A percentile compares a stretch with the other conserved stretches of the same genome.
Evolutionary conservation across 2,329 filamentous ascomycete genomes (phyloP).

Genomic region (Fonsecaea monophora): DNA sequence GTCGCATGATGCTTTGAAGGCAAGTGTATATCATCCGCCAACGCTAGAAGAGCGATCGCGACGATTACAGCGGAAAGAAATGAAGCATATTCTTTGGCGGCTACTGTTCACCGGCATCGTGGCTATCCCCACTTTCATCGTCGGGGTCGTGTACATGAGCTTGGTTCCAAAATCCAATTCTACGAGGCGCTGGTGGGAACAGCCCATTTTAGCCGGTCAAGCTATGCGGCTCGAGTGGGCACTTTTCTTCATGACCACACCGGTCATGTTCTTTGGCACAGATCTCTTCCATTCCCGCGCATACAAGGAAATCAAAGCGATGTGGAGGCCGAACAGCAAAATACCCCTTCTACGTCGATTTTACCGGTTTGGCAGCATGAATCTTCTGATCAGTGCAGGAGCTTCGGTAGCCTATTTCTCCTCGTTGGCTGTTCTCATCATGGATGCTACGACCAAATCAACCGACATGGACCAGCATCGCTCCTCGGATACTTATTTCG

Average conservation of each 20-base stretch:
- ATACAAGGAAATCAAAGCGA: constrained; percentile 74
- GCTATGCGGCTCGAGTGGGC: constrained; percentile 79
- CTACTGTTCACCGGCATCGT: constrained; percentile 71
- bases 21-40: constrained; percentile 77
- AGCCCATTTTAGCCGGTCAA: constrained; percentile 70
- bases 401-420: constrained; percentile 87
- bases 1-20: constrained; percentile 69
- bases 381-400: constrained; percentile 86
- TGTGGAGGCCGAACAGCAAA: constrained; percentile 79
- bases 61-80: constrained; percentile 73
- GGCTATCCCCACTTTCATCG: constrained; percentile 81
- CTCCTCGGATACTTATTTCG: constrained; percentile 70
- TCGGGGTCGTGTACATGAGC: constrained; percentile 91
- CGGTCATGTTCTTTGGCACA: constrained; percentile 84
- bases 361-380: constrained; percentile 96
- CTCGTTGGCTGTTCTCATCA: constrained; percentile 78
- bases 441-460: constrained; percentile 53
- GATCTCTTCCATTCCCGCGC: constrained; percentile 83
- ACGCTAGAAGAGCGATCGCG: constrained; percentile 83
- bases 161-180: constrained; percentile 68
- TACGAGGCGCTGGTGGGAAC: constrained; percentile 71
- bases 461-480: constrained; percentile 16
- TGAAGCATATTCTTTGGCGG: constrained; percentile 71
- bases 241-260: constrained; percentile 80
- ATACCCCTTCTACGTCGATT: constrained; percentile 77